A percentile compares a stretch with the other conserved stretches of the same genome.
These are phyloP conservation scores for Skeletonema potamos DNA, from an alignment of 108 stramenopile genomes.

Conservation along the genomic window DNA sequence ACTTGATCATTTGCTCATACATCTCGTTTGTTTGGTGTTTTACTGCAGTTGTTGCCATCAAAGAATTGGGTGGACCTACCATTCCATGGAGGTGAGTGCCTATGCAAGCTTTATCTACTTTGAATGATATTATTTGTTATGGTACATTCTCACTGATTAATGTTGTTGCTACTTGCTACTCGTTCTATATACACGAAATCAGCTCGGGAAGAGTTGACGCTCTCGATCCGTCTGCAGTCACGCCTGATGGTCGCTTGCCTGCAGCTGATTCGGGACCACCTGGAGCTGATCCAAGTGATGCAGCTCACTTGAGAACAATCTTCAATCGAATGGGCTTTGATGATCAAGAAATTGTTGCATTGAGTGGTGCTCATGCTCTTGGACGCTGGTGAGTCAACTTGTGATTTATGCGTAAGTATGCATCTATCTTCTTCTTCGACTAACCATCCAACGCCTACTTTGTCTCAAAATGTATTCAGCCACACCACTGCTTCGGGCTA, in stretches of 20 bases:
- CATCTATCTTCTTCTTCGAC: not conserved
- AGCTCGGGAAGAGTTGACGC: conserved; percentile 62
- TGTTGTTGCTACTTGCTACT: not conserved
- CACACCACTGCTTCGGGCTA: conserved; percentile 79
- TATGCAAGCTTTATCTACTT: not conserved
- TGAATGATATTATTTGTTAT: not conserved
- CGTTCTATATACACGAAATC: not conserved
- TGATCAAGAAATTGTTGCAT: conserved; percentile 81
- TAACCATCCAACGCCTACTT: not conserved
- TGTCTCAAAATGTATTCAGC: conserved; percentile 4
- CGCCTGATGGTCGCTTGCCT: conserved; percentile 85
- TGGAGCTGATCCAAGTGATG: conserved; percentile 56
- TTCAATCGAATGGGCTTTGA: conserved; percentile 94
- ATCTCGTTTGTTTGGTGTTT: not conserved
- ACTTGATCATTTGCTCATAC: not conserved
- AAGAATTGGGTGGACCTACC: conserved; percentile 57
- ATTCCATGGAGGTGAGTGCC: conserved; percentile 48
- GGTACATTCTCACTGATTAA: not conserved
- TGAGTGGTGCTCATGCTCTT: conserved; percentile 90
- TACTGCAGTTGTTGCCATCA: conserved; percentile 51
- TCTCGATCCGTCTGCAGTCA: conserved; percentile 45
- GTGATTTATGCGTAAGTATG: not conserved
- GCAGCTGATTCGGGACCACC: conserved; percentile 75
- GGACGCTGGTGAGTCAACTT: conserved; percentile 53
- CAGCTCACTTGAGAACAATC: conserved; percentile 72